phyloP scores from a whole-genome alignment of 2,329 filamentous ascomycete species.

The Septoria petroselini region DNA sequence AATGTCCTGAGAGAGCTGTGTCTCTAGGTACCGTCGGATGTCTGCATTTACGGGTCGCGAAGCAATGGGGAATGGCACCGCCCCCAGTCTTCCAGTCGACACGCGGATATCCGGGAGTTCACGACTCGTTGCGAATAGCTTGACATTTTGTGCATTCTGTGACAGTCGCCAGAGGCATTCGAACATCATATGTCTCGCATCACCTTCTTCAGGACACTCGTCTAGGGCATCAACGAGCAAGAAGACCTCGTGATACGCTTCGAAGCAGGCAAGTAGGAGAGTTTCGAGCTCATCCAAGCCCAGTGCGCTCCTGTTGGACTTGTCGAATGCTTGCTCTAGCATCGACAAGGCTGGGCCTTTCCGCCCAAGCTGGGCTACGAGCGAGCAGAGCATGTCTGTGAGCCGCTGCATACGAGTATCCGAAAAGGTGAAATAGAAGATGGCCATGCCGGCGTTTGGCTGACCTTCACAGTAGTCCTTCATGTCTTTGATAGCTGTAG shows the following conservation, averaged over 20 bases:
- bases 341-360: constrained; percentile 19
- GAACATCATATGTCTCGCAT: constrained; percentile 16
- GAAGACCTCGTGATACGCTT: constrained; percentile 27
- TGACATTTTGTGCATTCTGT: constrained; percentile 16
- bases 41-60: constrained; percentile 14
- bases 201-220: constrained; percentile 30
- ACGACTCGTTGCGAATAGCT: constrained; percentile 26
- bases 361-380: constrained; percentile 23
- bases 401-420: constrained; percentile 21
- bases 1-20: constrained; percentile 14
- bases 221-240: constrained; percentile 39
- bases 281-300: constrained; percentile 20
- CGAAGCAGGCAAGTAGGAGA: constrained; percentile 20
- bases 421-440: constrained; percentile 24
- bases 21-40: constrained; percentile 20
- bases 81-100: constrained; percentile 11
- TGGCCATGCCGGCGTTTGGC: constrained; percentile 5
- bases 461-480: constrained; percentile 8
- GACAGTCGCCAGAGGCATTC: constrained; percentile 17
- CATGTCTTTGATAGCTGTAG: constrained; percentile 23
- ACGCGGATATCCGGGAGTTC: constrained; percentile 16
- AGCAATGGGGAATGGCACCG: constrained; percentile 7
- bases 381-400: constrained; percentile 20
- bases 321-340: constrained; percentile 20
- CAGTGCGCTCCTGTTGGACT: constrained; percentile 6